These are phyloP conservation scores for Kodamaea restingae DNA, from an alignment of 805 yeast species.

Conservation along the genomic window DNA sequence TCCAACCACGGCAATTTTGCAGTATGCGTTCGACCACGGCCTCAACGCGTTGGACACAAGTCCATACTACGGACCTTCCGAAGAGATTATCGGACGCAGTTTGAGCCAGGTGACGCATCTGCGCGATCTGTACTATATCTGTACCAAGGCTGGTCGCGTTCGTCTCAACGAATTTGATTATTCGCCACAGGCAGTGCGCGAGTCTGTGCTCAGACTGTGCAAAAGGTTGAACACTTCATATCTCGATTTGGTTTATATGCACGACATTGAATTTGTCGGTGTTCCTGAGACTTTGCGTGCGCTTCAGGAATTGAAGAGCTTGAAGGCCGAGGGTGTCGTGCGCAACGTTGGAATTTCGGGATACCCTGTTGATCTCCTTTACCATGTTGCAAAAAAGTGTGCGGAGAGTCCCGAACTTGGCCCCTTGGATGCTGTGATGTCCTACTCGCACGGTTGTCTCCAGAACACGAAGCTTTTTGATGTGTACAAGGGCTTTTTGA, in stretches of 20 bases:
- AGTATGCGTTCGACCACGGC: slow-evolving; percentile 61
- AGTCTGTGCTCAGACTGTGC: slow-evolving; percentile 64
- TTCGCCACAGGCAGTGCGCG: slow-evolving; percentile 52
- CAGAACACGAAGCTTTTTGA: slow-evolving; percentile 61
- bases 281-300: slow-evolving; percentile 57
- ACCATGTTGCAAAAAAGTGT: slow-evolving; percentile 44
- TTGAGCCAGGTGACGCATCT: slow-evolving; percentile 37
- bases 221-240: slow-evolving; percentile 62
- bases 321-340: slow-evolving; percentile 63
- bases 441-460: slow-evolving; percentile 77
- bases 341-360: slow-evolving; percentile 77
- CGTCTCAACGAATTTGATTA: slow-evolving; percentile 71
- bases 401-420: slow-evolving; percentile 44
- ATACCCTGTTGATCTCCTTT: slow-evolving; percentile 72
- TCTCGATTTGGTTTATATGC: slow-evolving; percentile 79
- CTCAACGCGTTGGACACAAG: slow-evolving; percentile 83
- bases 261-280: slow-evolving; percentile 80
- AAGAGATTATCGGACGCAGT: slow-evolving; percentile 66
- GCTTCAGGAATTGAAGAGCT: slow-evolving; percentile 49
- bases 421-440: slow-evolving; percentile 67
- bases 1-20: slow-evolving; percentile 55
- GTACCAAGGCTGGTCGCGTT: slow-evolving; percentile 85
- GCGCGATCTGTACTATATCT: slow-evolving; percentile 63
- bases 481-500: slow-evolving; percentile 45
- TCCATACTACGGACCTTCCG: slow-evolving; percentile 91